Conservation (phyloP, 202 grass and related monocot genomes). For the Cymbopogon flexuosus region DNA sequence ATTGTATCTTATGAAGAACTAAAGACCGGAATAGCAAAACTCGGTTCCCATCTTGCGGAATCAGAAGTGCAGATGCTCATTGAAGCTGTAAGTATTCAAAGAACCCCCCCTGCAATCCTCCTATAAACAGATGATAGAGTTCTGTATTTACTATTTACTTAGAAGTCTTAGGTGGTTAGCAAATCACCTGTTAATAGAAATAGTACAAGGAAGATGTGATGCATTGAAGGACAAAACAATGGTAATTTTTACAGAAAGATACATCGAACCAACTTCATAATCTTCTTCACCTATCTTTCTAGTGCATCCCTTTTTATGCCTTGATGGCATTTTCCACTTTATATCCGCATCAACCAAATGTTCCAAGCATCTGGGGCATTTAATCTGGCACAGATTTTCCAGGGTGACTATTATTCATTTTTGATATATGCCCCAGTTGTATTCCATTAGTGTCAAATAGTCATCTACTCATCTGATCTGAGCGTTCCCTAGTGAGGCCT, state of each 20-base stretch:
- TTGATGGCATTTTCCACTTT: neutral
- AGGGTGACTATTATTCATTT: neutral
- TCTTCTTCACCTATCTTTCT: neutral
- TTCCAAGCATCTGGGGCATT: neutral
- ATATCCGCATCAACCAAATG: neutral
- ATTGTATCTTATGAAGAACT: constrained; percentile 93
- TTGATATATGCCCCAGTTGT: neutral
- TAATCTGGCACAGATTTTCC: neutral
- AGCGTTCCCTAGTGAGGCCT: neutral
- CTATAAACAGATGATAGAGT: neutral
- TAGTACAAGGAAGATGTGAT: constrained; percentile 2
- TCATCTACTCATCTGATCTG: neutral
- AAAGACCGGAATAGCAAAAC: constrained; percentile 75
- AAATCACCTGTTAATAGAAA: neutral
- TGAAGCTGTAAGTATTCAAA: constrained; percentile 75
- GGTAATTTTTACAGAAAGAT: neutral
- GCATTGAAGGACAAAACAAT: neutral
- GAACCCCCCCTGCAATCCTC: neutral
- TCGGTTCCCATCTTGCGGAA: constrained; percentile 90
- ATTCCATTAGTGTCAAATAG: neutral
- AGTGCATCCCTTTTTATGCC: neutral
- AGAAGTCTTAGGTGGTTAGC: neutral
- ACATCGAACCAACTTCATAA: neutral
- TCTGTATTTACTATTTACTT: neutral
- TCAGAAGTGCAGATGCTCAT: constrained; percentile 97